These are phyloP conservation scores for Hordeum marinum DNA, from an alignment of 176 grass and related monocot genomes.

Conservation along the genomic window DNA sequence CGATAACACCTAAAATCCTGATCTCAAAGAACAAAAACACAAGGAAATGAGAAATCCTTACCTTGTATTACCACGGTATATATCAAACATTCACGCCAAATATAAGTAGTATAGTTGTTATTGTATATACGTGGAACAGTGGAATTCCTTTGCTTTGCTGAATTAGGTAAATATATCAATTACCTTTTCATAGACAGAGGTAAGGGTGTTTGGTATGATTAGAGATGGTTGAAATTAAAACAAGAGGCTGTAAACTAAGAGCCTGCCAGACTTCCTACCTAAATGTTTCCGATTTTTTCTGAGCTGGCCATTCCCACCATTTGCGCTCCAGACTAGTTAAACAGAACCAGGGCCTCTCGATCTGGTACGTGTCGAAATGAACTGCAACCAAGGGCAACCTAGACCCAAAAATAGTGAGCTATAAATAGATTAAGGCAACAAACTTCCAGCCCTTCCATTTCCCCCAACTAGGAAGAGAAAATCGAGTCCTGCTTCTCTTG, in stretches of 20 bases:
- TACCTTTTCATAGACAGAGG: background rate
- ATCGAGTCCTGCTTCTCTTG: conserved; percentile 24
- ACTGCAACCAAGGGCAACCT: conserved; percentile 4
- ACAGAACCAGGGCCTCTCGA: conserved; percentile 30
- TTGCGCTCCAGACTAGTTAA: conserved; percentile 21
- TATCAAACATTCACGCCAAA: background rate
- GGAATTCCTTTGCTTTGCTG: background rate
- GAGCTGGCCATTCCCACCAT: conserved; percentile 6
- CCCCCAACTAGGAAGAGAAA: conserved; percentile 38
- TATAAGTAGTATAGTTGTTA: background rate
- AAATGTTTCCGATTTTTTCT: background rate
- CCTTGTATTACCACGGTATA: background rate
- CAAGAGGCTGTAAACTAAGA: background rate
- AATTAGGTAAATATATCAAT: background rate
- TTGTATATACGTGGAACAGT: background rate
- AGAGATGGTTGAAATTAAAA: conserved; percentile 5
- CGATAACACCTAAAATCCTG: background rate
- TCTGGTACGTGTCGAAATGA: conserved; percentile 17
- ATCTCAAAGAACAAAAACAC: background rate
- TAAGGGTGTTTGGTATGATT: background rate
- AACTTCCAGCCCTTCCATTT: conserved; percentile 34
- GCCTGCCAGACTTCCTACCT: background rate
- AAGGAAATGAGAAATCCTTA: background rate
- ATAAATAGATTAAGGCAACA: conserved; percentile 42
- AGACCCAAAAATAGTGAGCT: conserved; percentile 42